These are phyloP conservation scores for Camellia oleifera DNA, from an alignment of 179 eudicot species.

Conservation along the genomic window DNA sequence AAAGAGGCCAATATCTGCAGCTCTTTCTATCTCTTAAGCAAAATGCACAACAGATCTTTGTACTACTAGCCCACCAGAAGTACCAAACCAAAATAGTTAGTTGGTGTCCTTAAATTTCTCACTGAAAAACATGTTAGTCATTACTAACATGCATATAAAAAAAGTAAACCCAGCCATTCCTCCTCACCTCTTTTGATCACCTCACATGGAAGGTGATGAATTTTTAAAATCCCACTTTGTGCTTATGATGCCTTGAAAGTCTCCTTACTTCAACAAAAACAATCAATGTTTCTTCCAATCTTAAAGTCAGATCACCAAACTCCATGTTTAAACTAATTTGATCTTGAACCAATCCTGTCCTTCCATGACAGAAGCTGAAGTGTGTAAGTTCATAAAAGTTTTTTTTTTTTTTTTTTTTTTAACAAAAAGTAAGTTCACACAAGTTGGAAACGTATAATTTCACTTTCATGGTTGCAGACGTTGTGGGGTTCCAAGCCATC, in stretches of 20 bases:
- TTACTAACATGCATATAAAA: not conserved
- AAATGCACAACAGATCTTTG: not conserved
- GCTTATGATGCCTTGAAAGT: conserved; percentile 4
- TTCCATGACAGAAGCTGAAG: not conserved
- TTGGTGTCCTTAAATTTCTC: not conserved
- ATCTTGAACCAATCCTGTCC: not conserved
- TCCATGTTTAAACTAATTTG: not conserved
- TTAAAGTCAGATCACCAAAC: not conserved
- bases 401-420: too few relatives aligned
- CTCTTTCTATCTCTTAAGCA: not conserved
- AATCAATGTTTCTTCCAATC: not conserved
- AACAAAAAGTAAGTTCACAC: too few relatives aligned
- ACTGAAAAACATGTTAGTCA: not conserved
- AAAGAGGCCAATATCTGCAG: not conserved
- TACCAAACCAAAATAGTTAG: not conserved
- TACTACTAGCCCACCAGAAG: not conserved
- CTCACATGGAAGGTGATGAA: not conserved
- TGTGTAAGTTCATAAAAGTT: too few relatives aligned
- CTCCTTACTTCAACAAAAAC: not conserved
- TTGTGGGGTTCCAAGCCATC: not conserved
- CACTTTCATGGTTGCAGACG: not conserved
- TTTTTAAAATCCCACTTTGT: not conserved
- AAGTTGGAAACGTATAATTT: not conserved
- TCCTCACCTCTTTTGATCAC: not conserved
- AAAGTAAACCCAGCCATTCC: not conserved